phyloP scores from a whole-genome alignment of 2,329 filamentous ascomycete genomes.

The Microdochium trichocladiopsis region DNA sequence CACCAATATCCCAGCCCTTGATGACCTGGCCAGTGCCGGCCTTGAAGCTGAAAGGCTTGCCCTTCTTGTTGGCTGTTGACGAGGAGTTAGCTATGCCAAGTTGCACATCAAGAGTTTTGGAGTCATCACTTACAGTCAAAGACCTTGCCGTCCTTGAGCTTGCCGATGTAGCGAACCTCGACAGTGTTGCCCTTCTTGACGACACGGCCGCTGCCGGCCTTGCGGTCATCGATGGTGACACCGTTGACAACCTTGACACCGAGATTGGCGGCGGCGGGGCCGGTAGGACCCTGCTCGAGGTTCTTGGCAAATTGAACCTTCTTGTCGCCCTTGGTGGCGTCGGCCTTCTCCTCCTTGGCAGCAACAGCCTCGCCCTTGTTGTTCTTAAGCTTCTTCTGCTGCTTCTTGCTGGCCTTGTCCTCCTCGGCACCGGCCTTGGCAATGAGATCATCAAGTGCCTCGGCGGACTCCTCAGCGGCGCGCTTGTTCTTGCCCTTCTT shows the following conservation, averaged over 20 bases:
- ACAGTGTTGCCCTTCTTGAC: conserved; percentile 89
- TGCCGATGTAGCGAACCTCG: conserved; percentile 96
- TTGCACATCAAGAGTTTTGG: conserved; percentile 15
- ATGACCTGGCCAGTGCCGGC: conserved; percentile 93
- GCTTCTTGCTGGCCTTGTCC: conserved; percentile 85
- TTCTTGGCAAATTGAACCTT: conserved; percentile 99
- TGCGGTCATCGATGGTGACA: conserved; percentile 93
- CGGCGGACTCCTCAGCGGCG: conserved; percentile 62
- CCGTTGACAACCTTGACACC: conserved; percentile 78
- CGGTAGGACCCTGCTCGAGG: conserved; percentile 91
- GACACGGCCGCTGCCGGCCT: conserved; percentile 73
- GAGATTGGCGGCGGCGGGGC: conserved; percentile 52
- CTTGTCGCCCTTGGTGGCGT: conserved; percentile 64
- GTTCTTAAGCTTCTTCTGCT: conserved; percentile 97
- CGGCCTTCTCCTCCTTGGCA: conserved; percentile 49
- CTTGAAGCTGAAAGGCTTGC: conserved; percentile 95
- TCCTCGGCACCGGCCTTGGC: conserved; percentile 64
- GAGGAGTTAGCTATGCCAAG: conserved; percentile 15
- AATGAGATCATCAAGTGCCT: conserved; percentile 78
- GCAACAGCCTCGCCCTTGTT: conserved; percentile 85
- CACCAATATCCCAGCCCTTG: conserved; percentile 96
- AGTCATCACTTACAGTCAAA: conserved; percentile 72
- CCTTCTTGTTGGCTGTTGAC: conserved; percentile 89
- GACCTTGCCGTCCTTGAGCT: conserved; percentile 87
- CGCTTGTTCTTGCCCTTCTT: conserved; percentile 93